Evolutionary conservation across 345 rosid genomes (phyloP), one percentile per base, ranked within the genome.

Genomic region (Populus simonii): DNA sequence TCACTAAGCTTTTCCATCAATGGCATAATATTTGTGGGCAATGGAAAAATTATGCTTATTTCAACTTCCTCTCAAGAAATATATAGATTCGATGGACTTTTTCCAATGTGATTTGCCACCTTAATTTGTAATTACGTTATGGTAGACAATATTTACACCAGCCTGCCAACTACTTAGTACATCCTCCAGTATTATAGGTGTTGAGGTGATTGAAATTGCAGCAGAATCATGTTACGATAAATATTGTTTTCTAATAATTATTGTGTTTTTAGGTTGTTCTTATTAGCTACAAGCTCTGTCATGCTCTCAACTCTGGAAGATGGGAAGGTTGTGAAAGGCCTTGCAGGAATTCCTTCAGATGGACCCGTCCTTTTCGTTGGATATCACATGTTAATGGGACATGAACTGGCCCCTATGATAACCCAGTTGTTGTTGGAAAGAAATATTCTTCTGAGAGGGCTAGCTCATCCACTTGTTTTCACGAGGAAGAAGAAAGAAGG

Each of bases 281-380:
- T 80, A 20, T 35, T 66, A 57, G 88, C 89, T 62, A 33, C 86
- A 65, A 65, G 89, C 76, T 73, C 93, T 4, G 87, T 85, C 35
- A 81, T 89, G 81, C 80, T 87, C 39, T 93, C 98, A 63, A 92
- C 96, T 63, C 66, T 87, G 81, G 92, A 91, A 65, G 89, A 89
- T 38, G 98, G 88, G 68, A 85, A 62, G 80, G 83, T 91, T 23
- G 92, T 91, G 74, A 87, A 73, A 83, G 94, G 94, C 15, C 94
- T 93, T 70, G 87, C 83, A 0, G 98, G 92, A 75, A 85, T 93
- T 82, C 98, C 96, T 47, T 75, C 69, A 10, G 88, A 93, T 73
- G 98, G 98, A 61, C 98, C 93, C 0, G 93, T 93, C 35, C 39
- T 92, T 43, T 81, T 87, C 22, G 88, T 90, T 75, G 98, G 98